Conservation (phyloP, 2,329 filamentous ascomycete species). For the Trichoderma koningii region DNA sequence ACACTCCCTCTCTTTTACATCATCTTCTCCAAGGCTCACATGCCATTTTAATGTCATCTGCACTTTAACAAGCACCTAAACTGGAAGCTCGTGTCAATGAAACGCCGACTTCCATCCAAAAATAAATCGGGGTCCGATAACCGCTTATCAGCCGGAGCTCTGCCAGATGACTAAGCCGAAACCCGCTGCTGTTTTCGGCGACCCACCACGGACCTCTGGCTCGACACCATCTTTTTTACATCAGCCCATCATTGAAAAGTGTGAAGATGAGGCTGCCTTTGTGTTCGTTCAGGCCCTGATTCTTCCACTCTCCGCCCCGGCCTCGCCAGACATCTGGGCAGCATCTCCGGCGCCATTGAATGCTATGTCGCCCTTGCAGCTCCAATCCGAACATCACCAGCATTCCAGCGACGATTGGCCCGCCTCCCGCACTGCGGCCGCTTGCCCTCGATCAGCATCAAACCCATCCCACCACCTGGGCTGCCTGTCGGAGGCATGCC, state of each 20-base stretch:
- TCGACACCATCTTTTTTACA: constrained; percentile 26
- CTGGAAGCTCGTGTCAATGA: too few relatives aligned
- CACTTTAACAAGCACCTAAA: too few relatives aligned
- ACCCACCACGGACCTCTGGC: constrained; percentile 24
- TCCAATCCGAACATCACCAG: constrained; percentile 1
- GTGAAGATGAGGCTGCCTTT: constrained; percentile 24
- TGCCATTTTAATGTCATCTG: too few relatives aligned
- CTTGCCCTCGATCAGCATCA: constrained; percentile 1
- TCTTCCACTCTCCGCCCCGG: constrained; percentile 6
- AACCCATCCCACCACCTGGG: background rate
- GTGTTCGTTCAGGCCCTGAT: constrained; percentile 1
- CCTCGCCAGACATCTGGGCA: background rate
- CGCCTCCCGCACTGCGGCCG: constrained; percentile 1
- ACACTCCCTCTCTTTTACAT: background rate
- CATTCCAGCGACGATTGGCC: constrained; percentile 12
- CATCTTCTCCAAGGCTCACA: background rate
- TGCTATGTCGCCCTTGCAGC: constrained; percentile 24
- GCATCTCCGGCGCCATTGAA: constrained; percentile 1
- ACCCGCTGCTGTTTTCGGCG: background rate
- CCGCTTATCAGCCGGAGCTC: constrained; percentile 18
- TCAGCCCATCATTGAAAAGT: constrained; percentile 25
- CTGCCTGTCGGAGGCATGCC: constrained; percentile 25
- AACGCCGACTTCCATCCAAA: background rate
- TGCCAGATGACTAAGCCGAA: constrained; percentile 5
- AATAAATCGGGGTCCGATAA: background rate